Conservation (phyloP, 2,329 filamentous ascomycete species). For the Calonectria pseudoturangicola region DNA sequence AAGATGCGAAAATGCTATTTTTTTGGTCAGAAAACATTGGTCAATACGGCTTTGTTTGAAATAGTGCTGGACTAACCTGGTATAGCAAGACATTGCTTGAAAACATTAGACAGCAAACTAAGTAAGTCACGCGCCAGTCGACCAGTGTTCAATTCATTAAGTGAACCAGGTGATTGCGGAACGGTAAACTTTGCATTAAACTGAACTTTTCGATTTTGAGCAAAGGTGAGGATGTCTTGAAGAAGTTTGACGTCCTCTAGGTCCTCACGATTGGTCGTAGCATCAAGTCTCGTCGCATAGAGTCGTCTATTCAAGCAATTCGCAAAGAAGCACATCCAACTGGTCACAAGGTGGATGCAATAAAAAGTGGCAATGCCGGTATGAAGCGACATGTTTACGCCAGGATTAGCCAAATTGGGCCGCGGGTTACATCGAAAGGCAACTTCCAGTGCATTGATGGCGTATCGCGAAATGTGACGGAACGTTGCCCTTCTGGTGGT, state of each 20-base stretch:
- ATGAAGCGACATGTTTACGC: constrained; percentile 8
- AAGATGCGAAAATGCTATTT: constrained; percentile 6
- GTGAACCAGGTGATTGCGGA: not conserved
- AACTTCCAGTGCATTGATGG: not conserved
- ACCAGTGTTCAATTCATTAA: not conserved
- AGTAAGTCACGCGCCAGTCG: constrained; percentile 4
- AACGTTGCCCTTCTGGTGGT: not conserved
- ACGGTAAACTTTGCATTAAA: constrained; percentile 6
- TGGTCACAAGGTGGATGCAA: not conserved
- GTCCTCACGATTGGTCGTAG: not conserved
- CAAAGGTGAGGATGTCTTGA: not conserved
- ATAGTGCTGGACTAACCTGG: not conserved
- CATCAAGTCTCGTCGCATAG: not conserved
- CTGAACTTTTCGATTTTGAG: not conserved
- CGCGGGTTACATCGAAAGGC: constrained; percentile 7
- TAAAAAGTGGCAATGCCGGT: constrained; percentile 8
- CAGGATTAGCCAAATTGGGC: not conserved
- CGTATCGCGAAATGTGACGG: not conserved
- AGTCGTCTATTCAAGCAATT: constrained; percentile 11
- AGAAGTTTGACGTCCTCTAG: constrained; percentile 6
- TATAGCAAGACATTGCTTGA: constrained; percentile 8
- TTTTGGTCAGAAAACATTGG: not conserved
- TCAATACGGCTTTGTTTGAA: not conserved
- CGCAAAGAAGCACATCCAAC: constrained; percentile 22
- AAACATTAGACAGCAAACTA: not conserved